Evolutionary conservation across 331 rosid species (phyloP).

Genomic region (Cucumis variabilis): DNA sequence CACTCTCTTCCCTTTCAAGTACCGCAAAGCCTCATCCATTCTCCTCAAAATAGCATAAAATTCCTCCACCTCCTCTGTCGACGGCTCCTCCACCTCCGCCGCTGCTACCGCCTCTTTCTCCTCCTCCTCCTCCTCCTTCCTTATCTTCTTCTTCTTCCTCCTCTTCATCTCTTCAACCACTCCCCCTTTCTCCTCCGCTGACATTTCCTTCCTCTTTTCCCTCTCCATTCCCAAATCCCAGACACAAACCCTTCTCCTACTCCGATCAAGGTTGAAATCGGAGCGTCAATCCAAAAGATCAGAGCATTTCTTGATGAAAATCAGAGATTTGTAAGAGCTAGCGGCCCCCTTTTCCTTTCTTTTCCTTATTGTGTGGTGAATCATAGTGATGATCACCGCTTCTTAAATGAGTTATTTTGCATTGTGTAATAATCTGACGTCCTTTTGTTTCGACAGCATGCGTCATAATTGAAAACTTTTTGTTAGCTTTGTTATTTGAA

Average conservation of each 20-base stretch:
- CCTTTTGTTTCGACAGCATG: no score
- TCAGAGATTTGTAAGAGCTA: slow-evolving; percentile 1
- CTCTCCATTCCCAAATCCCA: slow-evolving; percentile 5
- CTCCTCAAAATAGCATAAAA: slow-evolving; percentile 71
- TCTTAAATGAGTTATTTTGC: no score
- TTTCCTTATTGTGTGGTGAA: not conserved
- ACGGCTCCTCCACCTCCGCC: no score
- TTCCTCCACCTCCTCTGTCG: no score
- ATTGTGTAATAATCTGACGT: no score
- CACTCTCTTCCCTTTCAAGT: slow-evolving; percentile 46
- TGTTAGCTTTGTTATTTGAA: no score
- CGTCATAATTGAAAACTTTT: no score
- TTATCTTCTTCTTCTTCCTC: slow-evolving; percentile 20
- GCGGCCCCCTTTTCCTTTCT: no score
- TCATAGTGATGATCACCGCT: not conserved
- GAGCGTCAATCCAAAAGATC: not conserved
- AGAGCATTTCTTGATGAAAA: not conserved
- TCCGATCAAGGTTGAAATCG: not conserved
- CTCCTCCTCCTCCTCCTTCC: not conserved
- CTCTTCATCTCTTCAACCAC: not conserved
- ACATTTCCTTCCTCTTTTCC: slow-evolving; percentile 35
- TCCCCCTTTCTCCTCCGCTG: slow-evolving; percentile 30
- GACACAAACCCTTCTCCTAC: not conserved
- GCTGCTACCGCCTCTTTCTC: not conserved
- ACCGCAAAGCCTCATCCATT: slow-evolving; percentile 70